Evolutionary conservation across 495 filamentous ascomycete genomes (phyloP), one percentile per base, ranked within the genome.

Genomic region (Xylaria palmicola): DNA sequence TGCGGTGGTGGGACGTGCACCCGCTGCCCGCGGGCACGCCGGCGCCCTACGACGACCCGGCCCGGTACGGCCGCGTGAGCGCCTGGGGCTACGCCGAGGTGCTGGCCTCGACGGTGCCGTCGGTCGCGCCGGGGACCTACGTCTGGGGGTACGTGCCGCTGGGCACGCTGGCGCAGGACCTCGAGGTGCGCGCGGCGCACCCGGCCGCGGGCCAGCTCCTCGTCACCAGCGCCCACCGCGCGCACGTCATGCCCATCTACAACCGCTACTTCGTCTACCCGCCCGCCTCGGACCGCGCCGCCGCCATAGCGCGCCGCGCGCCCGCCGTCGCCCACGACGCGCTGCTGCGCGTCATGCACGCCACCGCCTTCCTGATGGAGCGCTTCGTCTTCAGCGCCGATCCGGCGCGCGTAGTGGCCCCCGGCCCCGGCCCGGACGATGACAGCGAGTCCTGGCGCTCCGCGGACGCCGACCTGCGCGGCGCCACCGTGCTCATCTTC

Each of bases 21-120:
- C 67, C 64, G 1, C 60, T 72, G 2, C 67, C 71, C n/a, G 51
- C 65, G 0, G 59, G 68, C 7, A 75, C 76, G 1, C 83, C 84
- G n/a, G 73, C 73, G 0, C 78, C 82, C 9, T 85, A 81, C 69
- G 78, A 81, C 62, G 78, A 86, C 64, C 29, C 59, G 5, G 39
- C 69, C 10, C 61, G 66, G 1, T 86, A 82, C 71, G 82, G 81
- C 22, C 80, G 83, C 45, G 79, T 81, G 26, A 78, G 79, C 26
- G 79, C 77, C 15, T 87, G 85, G 84, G 84, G 85, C 0, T 85
- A 78, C 65, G 80, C 75, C 8, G 70, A 73, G 9, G 77, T 86
- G 4, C 59, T 78, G 26, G 81, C 83, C 30, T 80, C 74, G 53
- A 84, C 71, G 0, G 71, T 74, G 27, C 43, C 61, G 32, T 60